Conservation (phyloP, 129 eudicot species). For the Dittrichia graveolens region DNA sequence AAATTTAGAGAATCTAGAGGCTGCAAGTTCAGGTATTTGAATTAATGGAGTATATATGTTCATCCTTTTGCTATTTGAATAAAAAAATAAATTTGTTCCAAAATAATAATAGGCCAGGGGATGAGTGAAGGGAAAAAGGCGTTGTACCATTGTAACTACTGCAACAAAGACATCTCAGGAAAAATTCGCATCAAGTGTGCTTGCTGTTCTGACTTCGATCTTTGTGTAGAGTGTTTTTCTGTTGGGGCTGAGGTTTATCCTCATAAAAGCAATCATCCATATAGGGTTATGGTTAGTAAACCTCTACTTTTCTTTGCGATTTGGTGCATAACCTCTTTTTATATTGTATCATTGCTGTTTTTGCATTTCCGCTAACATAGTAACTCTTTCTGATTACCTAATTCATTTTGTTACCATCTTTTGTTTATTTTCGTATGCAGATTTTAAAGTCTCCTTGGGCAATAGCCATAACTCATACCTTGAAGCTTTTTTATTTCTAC, state of each 20-base stretch:
- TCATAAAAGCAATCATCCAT: conserved; percentile 92
- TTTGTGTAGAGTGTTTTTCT: conserved; percentile 96
- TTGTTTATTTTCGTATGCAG: not conserved
- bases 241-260: conserved; percentile 96
- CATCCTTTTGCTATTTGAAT: not conserved
- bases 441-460: no score
- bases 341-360: no score
- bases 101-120: conserved; percentile 52
- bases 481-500: conserved; percentile 18
- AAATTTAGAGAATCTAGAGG: conserved; percentile 71
- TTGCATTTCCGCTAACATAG: no score
- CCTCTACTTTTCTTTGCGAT: not conserved
- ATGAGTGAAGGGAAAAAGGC: conserved; percentile 82
- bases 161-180: conserved; percentile 96
- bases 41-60: not conserved
- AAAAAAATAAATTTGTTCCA: not conserved
- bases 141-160: conserved; percentile 90
- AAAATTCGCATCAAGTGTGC: conserved; percentile 88
- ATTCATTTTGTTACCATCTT: not conserved
- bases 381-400: not conserved
- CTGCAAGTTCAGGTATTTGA: conserved; percentile 70
- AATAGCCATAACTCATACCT: not conserved
- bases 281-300: conserved; percentile 87
- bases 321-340: not conserved
- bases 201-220: conserved; percentile 88